Evolutionary conservation across 116 monocot species (phyloP), one percentile per base, ranked within the genome.

Genomic region (Trichopus zeylanicus): DNA sequence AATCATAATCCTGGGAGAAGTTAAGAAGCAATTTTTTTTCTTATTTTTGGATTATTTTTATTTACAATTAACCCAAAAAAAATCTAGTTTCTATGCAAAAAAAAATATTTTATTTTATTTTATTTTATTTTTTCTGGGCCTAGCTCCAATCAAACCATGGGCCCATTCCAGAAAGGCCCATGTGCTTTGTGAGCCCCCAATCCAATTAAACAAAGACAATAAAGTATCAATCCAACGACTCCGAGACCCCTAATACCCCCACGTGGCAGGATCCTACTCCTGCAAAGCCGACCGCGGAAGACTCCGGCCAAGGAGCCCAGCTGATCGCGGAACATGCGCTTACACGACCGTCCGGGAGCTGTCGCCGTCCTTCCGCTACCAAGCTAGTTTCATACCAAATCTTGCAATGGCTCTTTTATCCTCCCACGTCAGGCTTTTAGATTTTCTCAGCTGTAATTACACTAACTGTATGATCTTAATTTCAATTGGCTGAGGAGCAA

Each of bases 301-400:
- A 42, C 42, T 42, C 23, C 3, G 46, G 46, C 9, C 15, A 31
- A 9, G 21, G 26, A 26, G 16, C 29, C 61, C 19, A 48, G 30
- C 20, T 46, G 34, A 56, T 4, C 47, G 66, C 56, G 61, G 46
- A 69, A 69, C 64, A 75, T 31, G 25, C 69, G 75, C 53, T 51
- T 62, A 63, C 62, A 66, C 46, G 20, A n/a, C 71, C 55, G 77
- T 62, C 63, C 34, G 29, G 56, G 29, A 51, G 72, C 72, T 68
- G 77, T 67, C 64, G 42, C 12, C 56, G 18, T 55, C 60, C 25
- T 54, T 42, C 42, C 42, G 42, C 12, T 42, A n/a, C n/a, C n/a
- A n/a, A n/a, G n/a, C n/a, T n/a, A n/a, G n/a, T n/a, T n/a, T n/a
- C n/a, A n/a, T n/a, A n/a, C n/a, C n/a, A 15, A 13, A 42, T 13